Conservation (phyloP, 306 rosid species). For the Luffa acutangula region DNA sequence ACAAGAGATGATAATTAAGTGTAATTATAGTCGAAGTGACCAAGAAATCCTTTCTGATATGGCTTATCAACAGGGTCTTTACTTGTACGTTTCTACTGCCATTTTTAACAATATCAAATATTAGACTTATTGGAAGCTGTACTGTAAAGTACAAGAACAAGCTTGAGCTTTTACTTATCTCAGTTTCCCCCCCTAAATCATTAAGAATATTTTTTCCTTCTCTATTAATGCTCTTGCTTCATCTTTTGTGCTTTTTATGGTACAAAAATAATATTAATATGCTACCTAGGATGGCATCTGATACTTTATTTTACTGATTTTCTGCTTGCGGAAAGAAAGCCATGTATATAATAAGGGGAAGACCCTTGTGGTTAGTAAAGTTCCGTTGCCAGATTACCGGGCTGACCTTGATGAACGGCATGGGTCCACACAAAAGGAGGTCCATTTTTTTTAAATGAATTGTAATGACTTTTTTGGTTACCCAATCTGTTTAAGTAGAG, state of each 20-base stretch:
- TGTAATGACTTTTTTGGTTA: not conserved
- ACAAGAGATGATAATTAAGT: slow-evolving; percentile 68
- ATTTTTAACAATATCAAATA: not conserved
- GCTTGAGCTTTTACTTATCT: not conserved
- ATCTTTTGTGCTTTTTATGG: not conserved
- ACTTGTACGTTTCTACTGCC: slow-evolving; percentile 53
- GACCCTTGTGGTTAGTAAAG: slow-evolving; percentile 82
- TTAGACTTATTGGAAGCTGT: not conserved
- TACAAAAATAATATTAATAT: not conserved
- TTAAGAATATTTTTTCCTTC: not conserved
- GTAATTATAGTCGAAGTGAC: slow-evolving; percentile 45
- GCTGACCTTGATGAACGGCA: slow-evolving; percentile 95
- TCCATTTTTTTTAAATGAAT: slow-evolving; percentile 14
- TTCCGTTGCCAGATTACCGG: slow-evolving; percentile 86
- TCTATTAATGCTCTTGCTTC: not conserved
- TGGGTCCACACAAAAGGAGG: slow-evolving; percentile 93
- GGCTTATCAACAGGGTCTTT: slow-evolving; percentile 55
- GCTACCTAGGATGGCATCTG: slow-evolving; percentile 9
- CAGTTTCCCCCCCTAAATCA: not conserved
- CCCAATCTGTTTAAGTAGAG: not conserved
- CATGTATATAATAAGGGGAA: slow-evolving; percentile 84
- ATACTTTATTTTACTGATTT: slow-evolving; percentile 23
- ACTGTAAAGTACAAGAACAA: not conserved
- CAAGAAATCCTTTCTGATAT: slow-evolving; percentile 77
- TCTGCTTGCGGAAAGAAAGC: slow-evolving; percentile 75